phyloP scores from a whole-genome alignment of 768 basidiomycete species.

The Hemileccinum impolitum region DNA sequence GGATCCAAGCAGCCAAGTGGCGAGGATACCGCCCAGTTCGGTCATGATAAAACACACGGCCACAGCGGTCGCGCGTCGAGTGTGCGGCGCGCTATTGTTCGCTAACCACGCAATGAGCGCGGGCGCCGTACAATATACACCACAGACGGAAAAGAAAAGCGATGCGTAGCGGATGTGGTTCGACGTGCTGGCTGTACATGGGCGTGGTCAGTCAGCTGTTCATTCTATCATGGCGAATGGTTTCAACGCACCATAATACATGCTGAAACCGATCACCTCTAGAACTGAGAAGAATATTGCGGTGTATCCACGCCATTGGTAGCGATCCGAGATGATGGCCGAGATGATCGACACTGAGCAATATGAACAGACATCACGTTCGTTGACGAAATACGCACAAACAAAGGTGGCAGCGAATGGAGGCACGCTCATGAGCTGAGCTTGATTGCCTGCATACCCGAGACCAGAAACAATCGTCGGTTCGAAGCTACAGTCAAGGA shows the following conservation, averaged over 20 bases:
- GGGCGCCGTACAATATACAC: slow-evolving; percentile 50
- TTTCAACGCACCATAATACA: slow-evolving; percentile 2
- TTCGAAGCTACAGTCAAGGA: slow-evolving; percentile 50
- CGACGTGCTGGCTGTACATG: slow-evolving; percentile 25
- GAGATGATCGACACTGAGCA: slow-evolving; percentile 34
- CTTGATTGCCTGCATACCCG: slow-evolving; percentile 51
- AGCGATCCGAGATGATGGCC: slow-evolving; percentile 52
- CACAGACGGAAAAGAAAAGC: slow-evolving; percentile 53
- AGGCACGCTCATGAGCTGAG: slow-evolving; percentile 61
- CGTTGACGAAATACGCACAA: slow-evolving; percentile 28
- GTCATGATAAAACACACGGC: slow-evolving; percentile 55
- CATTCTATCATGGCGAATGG: neutral
- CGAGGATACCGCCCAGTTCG: slow-evolving; percentile 57
- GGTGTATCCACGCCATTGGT: slow-evolving; percentile 47
- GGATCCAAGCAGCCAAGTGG: slow-evolving; percentile 56
- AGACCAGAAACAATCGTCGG: slow-evolving; percentile 67
- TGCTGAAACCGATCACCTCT: slow-evolving; percentile 30
- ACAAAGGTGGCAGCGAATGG: slow-evolving; percentile 49
- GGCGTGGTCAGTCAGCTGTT: neutral
- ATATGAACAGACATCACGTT: neutral
- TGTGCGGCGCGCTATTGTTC: slow-evolving; percentile 58
- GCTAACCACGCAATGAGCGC: slow-evolving; percentile 57
- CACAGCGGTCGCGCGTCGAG: slow-evolving; percentile 54
- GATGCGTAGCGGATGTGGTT: slow-evolving; percentile 48
- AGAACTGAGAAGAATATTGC: slow-evolving; percentile 43